Evolutionary conservation across 768 basidiomycete genomes (phyloP).

Genomic region (Asterophora lycoperdoides): DNA sequence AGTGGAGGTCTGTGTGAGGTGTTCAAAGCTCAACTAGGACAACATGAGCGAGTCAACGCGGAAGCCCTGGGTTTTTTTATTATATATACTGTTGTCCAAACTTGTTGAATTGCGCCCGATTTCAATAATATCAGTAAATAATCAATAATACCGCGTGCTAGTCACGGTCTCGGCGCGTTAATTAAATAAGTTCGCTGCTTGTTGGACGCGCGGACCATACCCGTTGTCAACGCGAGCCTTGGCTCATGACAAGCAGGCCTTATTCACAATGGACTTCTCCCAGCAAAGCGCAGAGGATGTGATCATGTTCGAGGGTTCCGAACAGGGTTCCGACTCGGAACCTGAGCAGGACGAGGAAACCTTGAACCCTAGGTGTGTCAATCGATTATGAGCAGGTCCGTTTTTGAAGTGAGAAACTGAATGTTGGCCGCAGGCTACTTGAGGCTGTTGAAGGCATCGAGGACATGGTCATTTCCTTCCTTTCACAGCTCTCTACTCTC

Average conservation of each 20-base stretch:
- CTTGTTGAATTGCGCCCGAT: too few species aligned
- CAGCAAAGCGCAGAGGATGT: not conserved
- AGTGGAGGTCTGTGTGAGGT: constrained; percentile 5
- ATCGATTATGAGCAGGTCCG: not conserved
- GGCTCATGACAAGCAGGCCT: not conserved
- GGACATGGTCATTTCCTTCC: constrained; percentile 32
- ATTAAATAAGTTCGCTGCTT: too few species aligned
- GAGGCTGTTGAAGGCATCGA: constrained; percentile 28
- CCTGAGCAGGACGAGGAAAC: not conserved
- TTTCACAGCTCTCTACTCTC: constrained; percentile 30
- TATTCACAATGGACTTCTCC: not conserved
- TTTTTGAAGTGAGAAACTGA: not conserved
- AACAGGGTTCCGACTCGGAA: not conserved
- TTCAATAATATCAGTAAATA: too few species aligned
- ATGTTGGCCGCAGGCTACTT: constrained; percentile 5
- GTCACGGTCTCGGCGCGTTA: too few species aligned
- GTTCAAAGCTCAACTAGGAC: too few species aligned
- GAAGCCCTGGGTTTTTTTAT: too few species aligned
- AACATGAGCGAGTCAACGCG: too few species aligned
- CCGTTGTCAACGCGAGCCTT: too few species aligned
- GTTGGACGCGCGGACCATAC: too few species aligned
- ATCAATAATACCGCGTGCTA: too few species aligned
- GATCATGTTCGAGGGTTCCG: not conserved
- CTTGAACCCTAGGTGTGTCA: constrained; percentile 1
- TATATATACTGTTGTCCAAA: too few species aligned